Base-by-base conservation (phyloP, 305 asterid genomes). In the Lippia alba region DNA sequence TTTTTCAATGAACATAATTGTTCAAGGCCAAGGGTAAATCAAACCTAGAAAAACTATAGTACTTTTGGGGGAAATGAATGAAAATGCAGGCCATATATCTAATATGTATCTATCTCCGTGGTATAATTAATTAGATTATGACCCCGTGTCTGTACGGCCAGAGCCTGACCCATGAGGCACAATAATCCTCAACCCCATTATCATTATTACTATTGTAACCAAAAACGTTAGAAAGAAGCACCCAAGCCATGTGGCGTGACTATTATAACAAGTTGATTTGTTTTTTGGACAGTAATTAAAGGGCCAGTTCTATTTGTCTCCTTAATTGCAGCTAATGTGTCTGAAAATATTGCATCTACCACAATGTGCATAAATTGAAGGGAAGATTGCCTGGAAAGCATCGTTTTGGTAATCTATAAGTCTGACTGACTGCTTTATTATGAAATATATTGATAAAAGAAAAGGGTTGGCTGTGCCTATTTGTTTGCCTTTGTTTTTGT, bases 261-360 rank as follows among this genome's bases (percentile, higher is more conserved):
- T 69, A 45, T 54, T 12, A 32, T 41, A 20, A 50, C 69, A 75
- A 62, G 61, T 62, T 57, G 55, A 58, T 76, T 65, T 66, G 44
- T 59, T 64, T 50, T 58, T 76, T 57, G 70, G 63, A 60, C 50
- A 40, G 30, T 36, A 66, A 53, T 46, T 33, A 39, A 24, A 66
- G 36, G 70, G 66, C 65, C 55, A 58, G 66, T 40, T 69, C 32
- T 70, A 36, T 57, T 58, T 76, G 76, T 76, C 76, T 76, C 70
- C 80, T 64, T 70, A 70, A 76, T 64, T 76, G 76, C 75, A 70
- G 80, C 64, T 76, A 17, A 64, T 64, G 16, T 76, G 80, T 76
- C 80, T 58, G 53, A 49, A 49, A 50, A 36, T 36, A 36, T 24
- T 24, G 9, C 41, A 36, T 36, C 6, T 36, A 36, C 6, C 8